Evolutionary conservation across 2,329 filamentous ascomycete genomes (phyloP), one percentile per base, ranked within the genome.

Genomic region (Scopulariopsis brevicaulis): DNA sequence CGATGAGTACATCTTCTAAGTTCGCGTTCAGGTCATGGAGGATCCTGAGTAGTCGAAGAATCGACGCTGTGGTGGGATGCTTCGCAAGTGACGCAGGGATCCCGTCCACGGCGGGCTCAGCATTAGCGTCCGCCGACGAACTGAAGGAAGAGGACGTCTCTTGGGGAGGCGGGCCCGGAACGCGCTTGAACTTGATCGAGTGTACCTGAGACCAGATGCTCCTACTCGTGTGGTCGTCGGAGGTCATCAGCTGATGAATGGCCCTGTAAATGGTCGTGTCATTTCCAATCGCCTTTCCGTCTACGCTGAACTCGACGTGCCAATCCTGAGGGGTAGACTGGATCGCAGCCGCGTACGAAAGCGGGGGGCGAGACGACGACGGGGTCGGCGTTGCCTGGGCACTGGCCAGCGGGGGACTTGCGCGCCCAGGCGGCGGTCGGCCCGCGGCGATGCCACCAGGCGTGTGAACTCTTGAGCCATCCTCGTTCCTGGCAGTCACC

Each of bases 211-310:
- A 92, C 93, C 93, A 99, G 14, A 97, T 85, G 62, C 87, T 93
- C 53, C 90, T 83, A 59, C 81, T 82, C 11, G 82, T 74, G 12
- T 85, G 78, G 59, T 95, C 90, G 22, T 87, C 82, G 12, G 70
- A 66, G 58, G 68, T 73, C 0, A 72, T 67, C 7, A 74, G 73
- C 67, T 84, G 88, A 66, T 96, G 90, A 10, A 97, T 90, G 35
- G 94, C 94, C 54, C 93, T 87, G 67, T 97, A 99, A 58, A 99
- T 93, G 0, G 94, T 99, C 0, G 90, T 96, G 65, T 97, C 92
- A 64, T 92, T 94, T 0, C 89, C 79, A 59, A 99, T 87, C 1
- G 88, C 81, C 69, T 91, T 90, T 57, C 82, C 87, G 62, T 95
- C 87, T 55, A 97, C 81, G 63, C 84, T 92, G 72, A 99, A 99